A percentile compares a stretch with the other conserved stretches of the same genome.
Conservation (phyloP, 257 asterid genomes). For the Solanum tarapatanum region DNA sequence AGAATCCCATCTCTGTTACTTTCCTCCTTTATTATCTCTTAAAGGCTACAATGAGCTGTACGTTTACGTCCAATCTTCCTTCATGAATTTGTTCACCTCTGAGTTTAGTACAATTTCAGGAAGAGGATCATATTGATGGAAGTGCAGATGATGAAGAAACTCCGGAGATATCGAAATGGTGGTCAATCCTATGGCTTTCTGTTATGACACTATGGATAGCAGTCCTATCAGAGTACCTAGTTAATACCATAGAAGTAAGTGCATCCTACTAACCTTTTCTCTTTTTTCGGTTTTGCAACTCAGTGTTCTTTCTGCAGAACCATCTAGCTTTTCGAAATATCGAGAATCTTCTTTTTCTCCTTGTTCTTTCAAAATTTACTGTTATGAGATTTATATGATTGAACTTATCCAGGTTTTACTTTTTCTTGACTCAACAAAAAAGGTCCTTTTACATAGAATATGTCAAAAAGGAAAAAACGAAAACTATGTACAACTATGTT, state of each 20-base stretch:
- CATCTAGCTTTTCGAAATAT: background rate
- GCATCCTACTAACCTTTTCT: background rate
- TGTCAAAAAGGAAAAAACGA: background rate
- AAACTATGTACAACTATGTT: background rate
- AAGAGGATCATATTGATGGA: conserved; percentile 25
- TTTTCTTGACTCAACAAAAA: background rate
- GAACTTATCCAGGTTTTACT: background rate
- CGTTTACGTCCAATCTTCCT: background rate
- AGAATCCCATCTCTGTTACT: background rate
- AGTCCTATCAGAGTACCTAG: conserved; percentile 59
- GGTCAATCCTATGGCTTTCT: conserved; percentile 54
- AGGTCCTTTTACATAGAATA: background rate
- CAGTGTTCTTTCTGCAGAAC: background rate
- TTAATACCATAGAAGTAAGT: conserved; percentile 58
- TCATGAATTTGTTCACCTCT: background rate
- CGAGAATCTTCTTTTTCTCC: background rate
- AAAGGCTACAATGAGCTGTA: background rate
- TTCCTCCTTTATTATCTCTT: background rate
- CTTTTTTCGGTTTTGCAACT: background rate
- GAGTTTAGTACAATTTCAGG: conserved; percentile 17
- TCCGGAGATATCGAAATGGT: conserved; percentile 59
- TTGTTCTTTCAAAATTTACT: background rate
- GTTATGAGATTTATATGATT: background rate
- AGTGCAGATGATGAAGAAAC: conserved; percentile 41
- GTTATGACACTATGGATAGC: conserved; percentile 55